Conservation (phyloP, 257 asterid species). For the Fraxinus pennsylvanica region DNA sequence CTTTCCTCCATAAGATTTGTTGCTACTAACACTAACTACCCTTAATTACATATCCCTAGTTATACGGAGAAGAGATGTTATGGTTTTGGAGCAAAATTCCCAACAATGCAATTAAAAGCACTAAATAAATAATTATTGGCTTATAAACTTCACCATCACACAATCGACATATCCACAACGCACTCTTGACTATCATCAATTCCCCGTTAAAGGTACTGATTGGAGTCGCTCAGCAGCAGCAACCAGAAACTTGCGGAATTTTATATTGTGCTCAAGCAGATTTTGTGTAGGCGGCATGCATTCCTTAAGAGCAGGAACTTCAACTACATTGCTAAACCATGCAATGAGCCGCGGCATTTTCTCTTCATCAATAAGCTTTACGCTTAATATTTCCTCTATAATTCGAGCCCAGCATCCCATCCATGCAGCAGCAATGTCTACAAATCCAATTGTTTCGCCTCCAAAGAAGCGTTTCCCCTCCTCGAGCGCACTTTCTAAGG, state of each 20-base stretch:
- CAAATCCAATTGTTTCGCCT: slow-evolving; percentile 27
- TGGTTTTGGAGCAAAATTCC: not conserved
- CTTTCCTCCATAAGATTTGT: too few relatives aligned
- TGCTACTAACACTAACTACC: too few relatives aligned
- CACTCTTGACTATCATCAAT: not conserved
- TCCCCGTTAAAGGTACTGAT: not conserved
- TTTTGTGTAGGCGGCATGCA: slow-evolving; percentile 24
- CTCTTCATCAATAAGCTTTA: slow-evolving; percentile 31
- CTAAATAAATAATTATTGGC: too few relatives aligned
- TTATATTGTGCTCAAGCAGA: slow-evolving; percentile 29
- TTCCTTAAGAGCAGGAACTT: slow-evolving; percentile 32
- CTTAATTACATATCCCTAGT: too few relatives aligned
- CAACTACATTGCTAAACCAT: slow-evolving; percentile 32
- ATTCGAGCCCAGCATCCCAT: slow-evolving; percentile 31
- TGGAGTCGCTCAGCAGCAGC: slow-evolving; percentile 12
- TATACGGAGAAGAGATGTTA: not conserved
- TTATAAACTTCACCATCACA: not conserved
- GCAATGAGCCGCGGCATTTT: slow-evolving; percentile 32
- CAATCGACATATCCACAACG: not conserved
- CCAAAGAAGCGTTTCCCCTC: slow-evolving; percentile 28
- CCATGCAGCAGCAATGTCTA: slow-evolving; percentile 32
- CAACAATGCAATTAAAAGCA: not conserved
- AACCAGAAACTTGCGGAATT: slow-evolving; percentile 24
- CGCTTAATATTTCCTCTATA: slow-evolving; percentile 19
- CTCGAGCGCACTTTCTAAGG: slow-evolving; percentile 21